Evolutionary conservation across 306 rosid species (phyloP).

Genomic region (Ormosia emarginata): DNA sequence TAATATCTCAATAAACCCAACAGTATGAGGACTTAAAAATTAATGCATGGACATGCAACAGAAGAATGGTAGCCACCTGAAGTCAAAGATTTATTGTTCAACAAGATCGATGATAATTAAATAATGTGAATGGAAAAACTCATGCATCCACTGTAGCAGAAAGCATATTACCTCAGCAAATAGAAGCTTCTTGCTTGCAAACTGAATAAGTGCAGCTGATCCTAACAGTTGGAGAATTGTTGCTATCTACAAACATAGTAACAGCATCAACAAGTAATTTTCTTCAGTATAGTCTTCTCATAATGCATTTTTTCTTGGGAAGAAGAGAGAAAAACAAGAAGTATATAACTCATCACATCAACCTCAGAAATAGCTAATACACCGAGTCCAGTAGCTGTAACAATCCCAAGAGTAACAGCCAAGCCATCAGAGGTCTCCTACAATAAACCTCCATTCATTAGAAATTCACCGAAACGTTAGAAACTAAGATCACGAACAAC

Average conservation of each 20-base stretch:
- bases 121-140: not conserved
- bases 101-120: not conserved
- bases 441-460: slow-evolving; percentile 12
- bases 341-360: not conserved
- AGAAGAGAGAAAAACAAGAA: not conserved
- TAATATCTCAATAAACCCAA: not conserved
- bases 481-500: not conserved
- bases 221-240: slow-evolving; percentile 64
- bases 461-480: not conserved
- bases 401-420: slow-evolving; percentile 54
- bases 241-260: slow-evolving; percentile 42
- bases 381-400: slow-evolving; percentile 58
- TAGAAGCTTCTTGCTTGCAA: slow-evolving; percentile 60
- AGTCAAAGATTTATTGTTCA: not conserved
- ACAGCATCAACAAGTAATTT: not conserved
- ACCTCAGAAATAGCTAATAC: slow-evolving; percentile 64
- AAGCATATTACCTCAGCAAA: slow-evolving; percentile 56
- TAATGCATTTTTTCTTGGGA: not conserved
- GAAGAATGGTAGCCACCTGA: not conserved
- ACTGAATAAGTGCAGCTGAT: slow-evolving; percentile 62
- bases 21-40: not conserved
- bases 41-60: not conserved
- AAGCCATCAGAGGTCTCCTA: slow-evolving; percentile 56
- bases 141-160: not conserved
- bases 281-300: not conserved